Evolutionary conservation across 129 eudicot species (phyloP), one percentile per base, ranked within the genome.

Genomic region (Logfia minima): DNA sequence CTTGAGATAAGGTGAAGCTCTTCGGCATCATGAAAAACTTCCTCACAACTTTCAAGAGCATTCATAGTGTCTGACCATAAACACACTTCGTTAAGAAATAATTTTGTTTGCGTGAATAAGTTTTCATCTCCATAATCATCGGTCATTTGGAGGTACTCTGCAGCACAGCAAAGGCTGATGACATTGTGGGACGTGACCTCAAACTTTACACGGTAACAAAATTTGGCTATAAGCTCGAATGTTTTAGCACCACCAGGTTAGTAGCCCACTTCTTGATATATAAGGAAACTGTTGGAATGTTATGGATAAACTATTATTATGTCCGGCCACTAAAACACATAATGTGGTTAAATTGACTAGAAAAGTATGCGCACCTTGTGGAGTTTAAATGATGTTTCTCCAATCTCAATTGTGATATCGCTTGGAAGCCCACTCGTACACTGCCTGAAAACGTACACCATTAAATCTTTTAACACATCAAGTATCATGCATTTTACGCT

Each of bases 221-320:
- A 93, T 65, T 81, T 93, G 70, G 96, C 93, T 10, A 93, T 84
- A 0, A 93, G 85, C 77, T 90, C 92, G 59, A 93, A 93, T 45
- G 92, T 72, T 79, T 84, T 93, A 13, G 92, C 80, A 32, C 98
- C 97, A 64, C 98, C 98, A 8, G 98, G 98, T 87, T 16, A 93
- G 74, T 16, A 85, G 82, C 21, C 91, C 92, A 81, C 98, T 93
- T 83, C 91, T 85, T 62, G 97, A 87, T 13, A 93, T 80, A 53
- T 90, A 83, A 29, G 98, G 98, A 65, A 87, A 93, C 98, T 93
- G 92, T 34, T 68, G 23, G 39, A 19, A 74, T 29, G 21, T 32
- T 68, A 37, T 24, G 53, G 32, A 70, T 59, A 37, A 9, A 26
- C 29, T 26, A 9, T 9, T 53, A n/a, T 37, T 13, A 62, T 4